A percentile compares a stretch with the other conserved stretches of the same genome.
Conservation (phyloP, 1,139 yeast genomes). For the Kodamaea fungicola region DNA sequence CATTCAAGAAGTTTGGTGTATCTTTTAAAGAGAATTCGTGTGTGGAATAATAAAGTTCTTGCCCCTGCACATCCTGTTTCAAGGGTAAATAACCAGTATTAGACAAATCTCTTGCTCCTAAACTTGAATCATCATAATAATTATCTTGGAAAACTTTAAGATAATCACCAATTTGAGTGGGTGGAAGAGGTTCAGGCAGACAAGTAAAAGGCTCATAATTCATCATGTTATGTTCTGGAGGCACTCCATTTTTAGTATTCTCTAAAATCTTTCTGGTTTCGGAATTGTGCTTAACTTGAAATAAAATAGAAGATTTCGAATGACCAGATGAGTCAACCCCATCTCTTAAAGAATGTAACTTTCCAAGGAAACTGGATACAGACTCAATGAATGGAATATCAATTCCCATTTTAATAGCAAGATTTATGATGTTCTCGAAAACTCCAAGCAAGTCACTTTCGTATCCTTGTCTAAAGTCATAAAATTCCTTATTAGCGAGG, state of each 20-base stretch:
- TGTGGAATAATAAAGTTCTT: too few species aligned
- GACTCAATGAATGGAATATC: slow-evolving; percentile 15
- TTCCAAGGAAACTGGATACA: slow-evolving; percentile 11
- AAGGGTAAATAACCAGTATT: too few species aligned
- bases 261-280: slow-evolving; percentile 10
- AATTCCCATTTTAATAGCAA: slow-evolving; percentile 9
- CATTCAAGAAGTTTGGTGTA: too few species aligned
- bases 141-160: neutral
- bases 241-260: slow-evolving; percentile 16
- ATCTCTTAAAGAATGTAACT: slow-evolving; percentile 13
- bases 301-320: slow-evolving; percentile 10
- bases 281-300: slow-evolving; percentile 11
- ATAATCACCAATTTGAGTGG: slow-evolving; percentile 7
- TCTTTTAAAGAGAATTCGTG: too few species aligned
- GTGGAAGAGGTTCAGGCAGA: slow-evolving; percentile 17
- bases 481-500: slow-evolving; percentile 13
- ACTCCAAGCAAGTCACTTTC: slow-evolving; percentile 10
- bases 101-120: neutral
- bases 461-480: slow-evolving; percentile 19
- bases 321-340: slow-evolving; percentile 9
- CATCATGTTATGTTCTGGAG: slow-evolving; percentile 25
- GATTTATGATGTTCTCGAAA: slow-evolving; percentile 10
- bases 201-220: slow-evolving; percentile 25
- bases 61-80: too few species aligned
- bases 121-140: neutral